Conservation (phyloP, 257 asterid species). For the Nicotiana tomentosiformis region DNA sequence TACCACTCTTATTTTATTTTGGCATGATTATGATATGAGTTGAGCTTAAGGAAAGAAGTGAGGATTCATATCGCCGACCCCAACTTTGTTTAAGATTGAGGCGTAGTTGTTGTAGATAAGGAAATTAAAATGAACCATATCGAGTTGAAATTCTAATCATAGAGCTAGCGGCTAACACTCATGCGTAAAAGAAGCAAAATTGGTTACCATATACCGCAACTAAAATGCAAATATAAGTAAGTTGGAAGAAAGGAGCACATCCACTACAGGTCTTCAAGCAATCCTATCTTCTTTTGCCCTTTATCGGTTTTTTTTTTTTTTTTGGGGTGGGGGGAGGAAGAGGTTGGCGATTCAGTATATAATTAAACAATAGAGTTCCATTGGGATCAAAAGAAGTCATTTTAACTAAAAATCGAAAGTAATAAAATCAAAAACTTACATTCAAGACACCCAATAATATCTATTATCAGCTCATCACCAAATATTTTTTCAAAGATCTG, state of each 20-base stretch:
- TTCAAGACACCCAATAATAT: conserved; percentile 92
- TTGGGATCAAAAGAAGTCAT: neutral
- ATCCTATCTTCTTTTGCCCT: no score
- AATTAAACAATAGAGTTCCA: neutral
- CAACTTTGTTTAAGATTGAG: no score
- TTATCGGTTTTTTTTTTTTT: no score
- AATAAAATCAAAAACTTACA: conserved; percentile 40
- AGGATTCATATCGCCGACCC: no score
- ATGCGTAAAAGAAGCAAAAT: neutral
- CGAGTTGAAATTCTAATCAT: neutral
- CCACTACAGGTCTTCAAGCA: neutral
- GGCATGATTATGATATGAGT: no score
- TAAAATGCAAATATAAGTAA: no score
- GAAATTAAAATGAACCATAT: neutral
- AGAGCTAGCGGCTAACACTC: neutral
- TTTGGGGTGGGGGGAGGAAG: neutral
- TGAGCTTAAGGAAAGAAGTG: no score
- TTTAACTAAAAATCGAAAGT: neutral
- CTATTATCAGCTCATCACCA: conserved; percentile 89
- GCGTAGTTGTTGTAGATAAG: neutral
- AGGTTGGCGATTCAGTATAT: neutral
- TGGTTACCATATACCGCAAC: neutral
- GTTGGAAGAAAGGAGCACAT: no score
- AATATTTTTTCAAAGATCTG: conserved; percentile 89
- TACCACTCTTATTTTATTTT: no score